phyloP scores from a whole-genome alignment of 371 early-diverging fungal species.

The Rhizopus arrhizus region DNA sequence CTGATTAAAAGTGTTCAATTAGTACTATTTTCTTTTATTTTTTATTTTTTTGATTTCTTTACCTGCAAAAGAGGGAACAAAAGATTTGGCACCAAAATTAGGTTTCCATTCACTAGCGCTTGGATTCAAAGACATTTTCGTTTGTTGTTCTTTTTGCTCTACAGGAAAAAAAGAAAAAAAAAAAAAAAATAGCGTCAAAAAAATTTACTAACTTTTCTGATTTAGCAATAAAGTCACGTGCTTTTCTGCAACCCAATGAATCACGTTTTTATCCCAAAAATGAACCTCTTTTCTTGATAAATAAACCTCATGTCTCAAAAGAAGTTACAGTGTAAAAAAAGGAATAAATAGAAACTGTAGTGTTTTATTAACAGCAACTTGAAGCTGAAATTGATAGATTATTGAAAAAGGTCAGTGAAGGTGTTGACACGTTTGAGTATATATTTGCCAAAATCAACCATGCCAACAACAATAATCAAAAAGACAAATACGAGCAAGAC shows the following conservation, averaged over 20 bases:
- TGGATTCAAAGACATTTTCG: conserved; percentile 39
- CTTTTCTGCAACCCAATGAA: not conserved
- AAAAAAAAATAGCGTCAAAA: conserved; percentile 8
- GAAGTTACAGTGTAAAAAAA: conserved; percentile 26
- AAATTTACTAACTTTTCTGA: not conserved
- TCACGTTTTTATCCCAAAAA: not conserved
- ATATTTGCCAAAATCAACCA: conserved; percentile 88
- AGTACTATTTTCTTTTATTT: not conserved
- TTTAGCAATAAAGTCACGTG: conserved; percentile 5
- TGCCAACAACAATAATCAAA: conserved; percentile 82
- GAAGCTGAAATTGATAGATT: conserved; percentile 69
- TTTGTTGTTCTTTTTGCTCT: no score
- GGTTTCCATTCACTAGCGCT: conserved; percentile 45
- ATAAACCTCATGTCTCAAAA: conserved; percentile 22
- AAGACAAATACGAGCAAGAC: conserved; percentile 94
- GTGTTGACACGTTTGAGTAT: conserved; percentile 91
- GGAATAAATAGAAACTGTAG: not conserved
- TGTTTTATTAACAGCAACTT: not conserved
- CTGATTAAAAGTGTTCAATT: conserved; percentile 5
- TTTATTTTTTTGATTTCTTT: not conserved
- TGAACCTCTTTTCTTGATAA: no score
- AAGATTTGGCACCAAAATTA: conserved; percentile 35
- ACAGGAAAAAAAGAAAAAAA: conserved; percentile 14
- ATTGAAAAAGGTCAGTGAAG: conserved; percentile 94
- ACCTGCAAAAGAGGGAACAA: conserved; percentile 38